Percentiles rank a stretch among this genome's conserved stretches.
Evolutionary conservation across 495 filamentous ascomycete species (phyloP).

Genomic region (Penicillium ucsense): DNA sequence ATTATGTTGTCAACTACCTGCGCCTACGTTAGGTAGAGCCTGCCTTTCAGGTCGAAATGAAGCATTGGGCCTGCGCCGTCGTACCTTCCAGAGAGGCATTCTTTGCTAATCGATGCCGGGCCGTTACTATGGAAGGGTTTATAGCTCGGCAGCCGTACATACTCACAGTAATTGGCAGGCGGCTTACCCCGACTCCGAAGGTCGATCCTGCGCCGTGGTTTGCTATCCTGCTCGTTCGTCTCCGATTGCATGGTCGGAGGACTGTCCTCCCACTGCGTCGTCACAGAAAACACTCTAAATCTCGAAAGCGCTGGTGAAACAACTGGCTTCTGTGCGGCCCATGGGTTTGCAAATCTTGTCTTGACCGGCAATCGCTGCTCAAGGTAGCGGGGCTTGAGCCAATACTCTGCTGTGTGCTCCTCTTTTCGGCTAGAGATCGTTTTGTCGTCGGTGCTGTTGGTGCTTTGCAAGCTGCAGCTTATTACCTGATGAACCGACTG

Average conservation of each 20-base stretch:
- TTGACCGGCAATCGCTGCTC: slow-evolving; percentile 1
- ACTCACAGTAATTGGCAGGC: background rate
- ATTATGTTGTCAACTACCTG: no score
- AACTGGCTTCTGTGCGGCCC: background rate
- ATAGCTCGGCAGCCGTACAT: no score
- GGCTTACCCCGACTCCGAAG: background rate
- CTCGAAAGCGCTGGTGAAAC: background rate
- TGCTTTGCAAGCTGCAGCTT: no score
- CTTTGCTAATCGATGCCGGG: no score
- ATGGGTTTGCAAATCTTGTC: background rate
- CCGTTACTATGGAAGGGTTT: no score
- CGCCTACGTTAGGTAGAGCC: no score
- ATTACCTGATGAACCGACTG: background rate
- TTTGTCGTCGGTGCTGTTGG: no score
- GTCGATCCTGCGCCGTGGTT: background rate
- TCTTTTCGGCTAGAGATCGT: background rate
- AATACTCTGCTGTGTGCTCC: background rate
- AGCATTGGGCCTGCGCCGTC: no score
- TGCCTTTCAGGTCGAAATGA: no score
- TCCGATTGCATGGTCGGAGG: slow-evolving; percentile 2
- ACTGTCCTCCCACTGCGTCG: slow-evolving; percentile 6
- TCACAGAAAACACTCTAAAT: background rate
- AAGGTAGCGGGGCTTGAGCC: background rate
- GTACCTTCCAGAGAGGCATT: no score
- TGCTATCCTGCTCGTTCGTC: background rate